phyloP scores from a whole-genome alignment of 2,329 filamentous ascomycete species.

The Davidsoniella australis region DNA sequence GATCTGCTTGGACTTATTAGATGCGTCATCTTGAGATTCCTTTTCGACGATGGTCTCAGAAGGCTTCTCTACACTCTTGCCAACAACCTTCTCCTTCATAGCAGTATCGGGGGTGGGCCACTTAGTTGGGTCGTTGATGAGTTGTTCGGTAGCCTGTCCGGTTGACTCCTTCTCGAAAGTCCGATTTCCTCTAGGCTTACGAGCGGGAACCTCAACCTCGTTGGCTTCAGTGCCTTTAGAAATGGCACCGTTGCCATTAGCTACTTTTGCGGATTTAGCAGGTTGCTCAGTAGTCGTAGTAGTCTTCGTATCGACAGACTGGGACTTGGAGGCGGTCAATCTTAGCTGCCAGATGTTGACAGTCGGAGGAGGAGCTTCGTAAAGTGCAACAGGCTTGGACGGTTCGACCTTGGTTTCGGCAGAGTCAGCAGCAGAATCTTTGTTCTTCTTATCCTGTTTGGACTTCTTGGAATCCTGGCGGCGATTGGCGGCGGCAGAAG shows the following conservation, averaged over 20 bases:
- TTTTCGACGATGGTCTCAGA: conserved; percentile 40
- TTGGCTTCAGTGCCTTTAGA: conserved; percentile 15
- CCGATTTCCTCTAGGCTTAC: conserved; percentile 26
- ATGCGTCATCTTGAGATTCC: conserved; percentile 38
- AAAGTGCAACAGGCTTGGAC: conserved; percentile 43
- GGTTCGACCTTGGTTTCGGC: conserved; percentile 35
- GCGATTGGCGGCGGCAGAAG: conserved; percentile 6
- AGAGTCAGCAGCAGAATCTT: conserved; percentile 18
- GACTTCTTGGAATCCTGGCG: conserved; percentile 21
- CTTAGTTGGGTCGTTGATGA: conserved; percentile 43
- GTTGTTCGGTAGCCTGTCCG: conserved; percentile 7
- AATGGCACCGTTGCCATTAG: conserved; percentile 17
- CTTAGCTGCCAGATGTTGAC: conserved; percentile 84
- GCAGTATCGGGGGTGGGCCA: conserved; percentile 87
- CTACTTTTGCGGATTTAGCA: conserved; percentile 23
- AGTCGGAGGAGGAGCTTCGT: conserved; percentile 63
- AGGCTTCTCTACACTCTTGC: conserved; percentile 50
- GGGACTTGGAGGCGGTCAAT: conserved; percentile 51
- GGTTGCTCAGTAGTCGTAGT: conserved; percentile 17
- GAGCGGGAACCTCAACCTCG: conserved; percentile 22
- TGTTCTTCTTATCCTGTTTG: conserved; percentile 47
- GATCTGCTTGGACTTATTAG: conserved; percentile 31
- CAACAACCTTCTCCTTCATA: conserved; percentile 43
- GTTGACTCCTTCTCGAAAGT: conserved; percentile 11
- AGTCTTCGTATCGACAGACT: conserved; percentile 29